phyloP scores from a whole-genome alignment of 306 rosid genomes.

The Begonia fuchsioides region DNA sequence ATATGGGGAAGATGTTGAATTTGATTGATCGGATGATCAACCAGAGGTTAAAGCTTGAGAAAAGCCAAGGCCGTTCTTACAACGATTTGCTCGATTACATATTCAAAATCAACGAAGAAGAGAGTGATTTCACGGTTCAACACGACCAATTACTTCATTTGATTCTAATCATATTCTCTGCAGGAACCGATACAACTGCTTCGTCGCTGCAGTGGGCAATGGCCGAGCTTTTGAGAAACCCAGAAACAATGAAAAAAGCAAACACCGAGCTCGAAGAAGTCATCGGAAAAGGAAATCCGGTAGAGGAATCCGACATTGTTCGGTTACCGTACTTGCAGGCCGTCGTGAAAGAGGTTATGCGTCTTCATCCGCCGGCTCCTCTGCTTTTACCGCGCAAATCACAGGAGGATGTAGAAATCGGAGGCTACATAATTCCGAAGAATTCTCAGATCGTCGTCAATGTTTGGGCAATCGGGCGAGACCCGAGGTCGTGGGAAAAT shows the following conservation, averaged over 20 bases:
- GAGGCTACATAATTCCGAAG: not conserved
- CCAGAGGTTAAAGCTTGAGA: not conserved
- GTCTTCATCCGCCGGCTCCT: slow-evolving; percentile 1
- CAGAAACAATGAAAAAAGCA: slow-evolving; percentile 4
- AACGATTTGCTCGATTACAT: slow-evolving; percentile 6
- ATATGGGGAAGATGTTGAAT: not conserved
- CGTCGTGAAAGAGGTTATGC: slow-evolving; percentile 2
- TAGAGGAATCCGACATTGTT: slow-evolving; percentile 7
- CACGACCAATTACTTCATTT: no score
- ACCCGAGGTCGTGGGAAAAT: slow-evolving; percentile 3
- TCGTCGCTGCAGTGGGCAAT: slow-evolving; percentile 1
- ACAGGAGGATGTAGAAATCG: not conserved
- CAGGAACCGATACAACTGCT: not conserved
- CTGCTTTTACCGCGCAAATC: slow-evolving; percentile 1
- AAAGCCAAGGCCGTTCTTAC: not conserved
- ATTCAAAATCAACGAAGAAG: not conserved
- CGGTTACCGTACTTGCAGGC: slow-evolving; percentile 8
- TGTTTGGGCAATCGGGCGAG: slow-evolving; percentile 3
- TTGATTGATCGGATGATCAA: slow-evolving; percentile 1
- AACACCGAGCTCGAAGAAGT: not conserved
- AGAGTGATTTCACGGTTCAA: no score
- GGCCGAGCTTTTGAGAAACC: slow-evolving; percentile 2
- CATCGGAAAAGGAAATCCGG: not conserved
- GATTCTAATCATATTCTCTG: no score
- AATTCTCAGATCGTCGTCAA: not conserved